These are phyloP conservation scores for Ceratopteris richardii DNA, from an alignment of 75 land plant species.

Conservation along the genomic window DNA sequence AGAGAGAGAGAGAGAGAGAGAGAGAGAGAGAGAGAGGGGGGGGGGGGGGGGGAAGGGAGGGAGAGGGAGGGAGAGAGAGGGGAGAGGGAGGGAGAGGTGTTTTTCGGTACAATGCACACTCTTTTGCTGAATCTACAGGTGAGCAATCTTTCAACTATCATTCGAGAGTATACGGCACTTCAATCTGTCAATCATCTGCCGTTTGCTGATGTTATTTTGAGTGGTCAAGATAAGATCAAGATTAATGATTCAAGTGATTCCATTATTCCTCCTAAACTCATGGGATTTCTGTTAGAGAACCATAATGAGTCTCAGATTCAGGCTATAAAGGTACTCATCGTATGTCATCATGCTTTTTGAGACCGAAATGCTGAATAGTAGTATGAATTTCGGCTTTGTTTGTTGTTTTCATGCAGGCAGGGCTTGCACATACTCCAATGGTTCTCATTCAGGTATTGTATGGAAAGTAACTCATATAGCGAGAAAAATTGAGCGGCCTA, in stretches of 20 bases:
- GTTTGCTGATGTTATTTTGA: constrained; percentile 64
- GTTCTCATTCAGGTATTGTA: constrained; percentile 53
- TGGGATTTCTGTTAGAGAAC: constrained; percentile 43
- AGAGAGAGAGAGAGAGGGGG: no score
- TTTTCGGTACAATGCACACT: no score
- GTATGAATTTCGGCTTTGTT: constrained; percentile 8
- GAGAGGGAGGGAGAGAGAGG: no score
- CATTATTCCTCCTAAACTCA: constrained; percentile 48
- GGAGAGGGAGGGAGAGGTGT: no score
- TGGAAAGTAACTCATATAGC: not conserved
- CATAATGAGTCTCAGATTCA: constrained; percentile 69
- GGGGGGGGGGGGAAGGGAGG: no score
- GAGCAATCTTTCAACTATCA: constrained; percentile 87
- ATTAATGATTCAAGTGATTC: constrained; percentile 14
- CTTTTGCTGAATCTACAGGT: constrained; percentile 32
- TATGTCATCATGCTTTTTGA: not conserved
- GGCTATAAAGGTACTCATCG: constrained; percentile 55
- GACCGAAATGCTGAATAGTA: no score
- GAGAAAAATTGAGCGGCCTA: not conserved
- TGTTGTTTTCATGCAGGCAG: constrained; percentile 38
- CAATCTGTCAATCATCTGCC: constrained; percentile 61
- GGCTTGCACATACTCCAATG: constrained; percentile 35
- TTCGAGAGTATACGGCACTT: constrained; percentile 74
- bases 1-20: no score
- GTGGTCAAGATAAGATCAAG: constrained; percentile 20